Base-by-base conservation (phyloP, 768 basidiomycete genomes). In the Boletales sp. region DNA sequence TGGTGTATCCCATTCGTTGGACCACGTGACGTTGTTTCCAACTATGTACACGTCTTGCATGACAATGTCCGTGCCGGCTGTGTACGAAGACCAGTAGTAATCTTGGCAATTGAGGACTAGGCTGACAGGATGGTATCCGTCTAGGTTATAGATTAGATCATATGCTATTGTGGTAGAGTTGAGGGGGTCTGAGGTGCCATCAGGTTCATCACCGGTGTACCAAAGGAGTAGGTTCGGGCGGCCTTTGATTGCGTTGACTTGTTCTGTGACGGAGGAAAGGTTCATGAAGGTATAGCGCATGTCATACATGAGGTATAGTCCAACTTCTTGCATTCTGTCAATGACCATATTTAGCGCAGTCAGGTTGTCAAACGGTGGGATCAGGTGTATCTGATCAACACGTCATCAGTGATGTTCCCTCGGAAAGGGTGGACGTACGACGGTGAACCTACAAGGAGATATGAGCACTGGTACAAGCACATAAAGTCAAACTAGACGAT, bases 241-340 rank as follows among this genome's bases (percentile, higher is more conserved):
- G 32, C 77, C 73, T 57, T 86, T 87, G 68, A 90, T 75, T 34
- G 67, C 68, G 51, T 83, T 81, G 17, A 91, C 87, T 69, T 92
- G 79, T 48, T 80, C 76, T 2, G 74, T 79, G 25, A 90, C 83
- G 2, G 77, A 73, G 7, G 80, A 75, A 8, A 68, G 56, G 64
- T 90, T 83, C 76, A 75, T 79, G 69, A 89, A 90, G 5, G 78
- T 79, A 77, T 45, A 72, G 43, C 87, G 77, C 87, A 91, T 90
- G 62, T 90, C 87, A 55, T 91, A 92, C 81, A 90, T 89, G 48
- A 90, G 74, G 59, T 85, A 91, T 10, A 67, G n/a, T 0, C 78
- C 80, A 0, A 83, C 80, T 52, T 84, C 76, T 63, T 89, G 81
- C 84, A 90, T 87, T 38, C 75, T 70, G 58, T 88, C 83, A 8